These are phyloP conservation scores for Arthrinium phaeospermum DNA, from an alignment of 2,329 filamentous ascomycete species.

Conservation along the genomic window DNA sequence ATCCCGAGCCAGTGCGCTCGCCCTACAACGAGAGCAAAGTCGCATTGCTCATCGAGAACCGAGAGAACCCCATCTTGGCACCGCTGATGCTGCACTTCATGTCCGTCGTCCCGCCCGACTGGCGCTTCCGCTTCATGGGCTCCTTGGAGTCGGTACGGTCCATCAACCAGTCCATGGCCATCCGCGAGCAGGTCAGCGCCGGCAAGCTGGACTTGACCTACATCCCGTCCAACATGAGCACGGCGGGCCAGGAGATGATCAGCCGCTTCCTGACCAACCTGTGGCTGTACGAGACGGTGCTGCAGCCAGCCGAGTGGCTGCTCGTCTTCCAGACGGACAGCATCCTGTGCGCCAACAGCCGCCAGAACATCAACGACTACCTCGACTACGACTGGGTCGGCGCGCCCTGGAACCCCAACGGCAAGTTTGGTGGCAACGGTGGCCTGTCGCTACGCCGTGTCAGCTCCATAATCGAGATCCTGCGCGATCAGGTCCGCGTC, in stretches of 20 bases:
- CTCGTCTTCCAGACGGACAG: constrained; percentile 62
- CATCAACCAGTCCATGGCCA: constrained; percentile 52
- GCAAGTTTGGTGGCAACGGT: constrained; percentile 56
- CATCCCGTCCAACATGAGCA: constrained; percentile 59
- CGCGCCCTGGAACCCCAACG: constrained; percentile 52
- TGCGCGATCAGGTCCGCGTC: constrained; percentile 52
- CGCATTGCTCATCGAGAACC: constrained; percentile 61
- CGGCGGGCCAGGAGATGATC: constrained; percentile 57
- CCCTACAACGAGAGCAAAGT: constrained; percentile 57
- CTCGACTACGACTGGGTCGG: constrained; percentile 60
- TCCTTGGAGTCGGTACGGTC: constrained; percentile 50
- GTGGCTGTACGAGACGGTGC: constrained; percentile 56
- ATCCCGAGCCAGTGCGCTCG: constrained; percentile 36
- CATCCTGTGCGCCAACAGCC: constrained; percentile 60
- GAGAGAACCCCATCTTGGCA: constrained; percentile 54
- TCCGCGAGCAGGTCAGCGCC: constrained; percentile 47
- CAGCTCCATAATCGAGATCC: constrained; percentile 57
- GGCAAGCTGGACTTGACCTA: constrained; percentile 57
- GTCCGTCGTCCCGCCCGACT: constrained; percentile 60
- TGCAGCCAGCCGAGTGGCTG: constrained; percentile 58
- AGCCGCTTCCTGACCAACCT: constrained; percentile 57
- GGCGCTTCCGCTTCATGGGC: constrained; percentile 63
- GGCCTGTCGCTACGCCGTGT: constrained; percentile 59
- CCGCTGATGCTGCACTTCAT: constrained; percentile 63
- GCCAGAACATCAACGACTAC: constrained; percentile 53